A percentile compares a stretch with the other conserved stretches of the same genome.
These are phyloP conservation scores for Aquilaria sinensis DNA, from an alignment of 345 rosid species.

Conservation along the genomic window DNA sequence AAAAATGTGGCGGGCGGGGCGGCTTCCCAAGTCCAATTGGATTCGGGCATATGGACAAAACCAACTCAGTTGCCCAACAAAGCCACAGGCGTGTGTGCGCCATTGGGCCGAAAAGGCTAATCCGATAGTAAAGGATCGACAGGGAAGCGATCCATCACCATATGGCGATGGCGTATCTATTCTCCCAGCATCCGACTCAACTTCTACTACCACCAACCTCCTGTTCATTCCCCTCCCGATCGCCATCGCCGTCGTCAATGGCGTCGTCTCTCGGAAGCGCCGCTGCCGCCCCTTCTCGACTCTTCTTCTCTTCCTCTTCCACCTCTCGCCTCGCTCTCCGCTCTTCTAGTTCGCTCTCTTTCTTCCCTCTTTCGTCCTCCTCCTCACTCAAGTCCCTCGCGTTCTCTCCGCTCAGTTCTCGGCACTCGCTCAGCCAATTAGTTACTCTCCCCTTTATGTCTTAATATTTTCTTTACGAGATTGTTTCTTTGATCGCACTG, in stretches of 20 bases:
- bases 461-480: not conserved
- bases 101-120: slow-evolving; percentile 9
- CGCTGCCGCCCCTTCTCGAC: slow-evolving; percentile 48
- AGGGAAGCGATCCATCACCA: not conserved
- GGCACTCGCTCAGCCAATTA: slow-evolving; percentile 41
- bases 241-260: slow-evolving; percentile 29
- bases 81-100: not conserved
- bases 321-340: slow-evolving; percentile 28
- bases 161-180: slow-evolving; percentile 4
- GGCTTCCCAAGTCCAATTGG: too few relatives aligned
- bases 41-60: not conserved
- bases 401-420: slow-evolving; percentile 43
- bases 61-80: not conserved
- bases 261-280: slow-evolving; percentile 46
- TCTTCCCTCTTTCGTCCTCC: slow-evolving; percentile 18
- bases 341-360: slow-evolving; percentile 17
- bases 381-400: slow-evolving; percentile 48
- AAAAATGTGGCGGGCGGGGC: too few relatives aligned
- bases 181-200: not conserved
- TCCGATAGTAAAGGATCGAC: slow-evolving; percentile 7
- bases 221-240: slow-evolving; percentile 6
- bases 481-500: not conserved
- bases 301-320: slow-evolving; percentile 43
- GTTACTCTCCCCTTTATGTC: slow-evolving; percentile 1
- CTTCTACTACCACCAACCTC: slow-evolving; percentile 11